Conservation (phyloP, 1,284 basidiomycete species). For the Naganishia sp. region DNA sequence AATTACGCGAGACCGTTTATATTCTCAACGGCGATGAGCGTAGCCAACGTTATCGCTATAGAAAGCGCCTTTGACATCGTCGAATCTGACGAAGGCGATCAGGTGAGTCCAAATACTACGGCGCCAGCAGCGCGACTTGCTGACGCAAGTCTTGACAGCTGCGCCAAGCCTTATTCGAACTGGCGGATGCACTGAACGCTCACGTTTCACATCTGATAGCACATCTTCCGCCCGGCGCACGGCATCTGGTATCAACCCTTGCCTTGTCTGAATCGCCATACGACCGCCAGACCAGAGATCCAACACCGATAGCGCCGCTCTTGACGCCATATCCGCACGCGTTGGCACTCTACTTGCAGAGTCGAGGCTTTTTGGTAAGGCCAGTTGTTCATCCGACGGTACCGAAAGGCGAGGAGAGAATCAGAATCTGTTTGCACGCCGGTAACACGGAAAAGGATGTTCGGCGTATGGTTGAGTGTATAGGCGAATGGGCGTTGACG, state of each 20-base stretch:
- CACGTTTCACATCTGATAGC: background rate
- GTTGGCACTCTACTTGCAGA: slow-evolving; percentile 46
- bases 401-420: slow-evolving; percentile 49
- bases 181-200: slow-evolving; percentile 30
- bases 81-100: slow-evolving; percentile 65
- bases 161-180: slow-evolving; percentile 36
- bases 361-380: slow-evolving; percentile 47
- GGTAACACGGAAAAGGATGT: slow-evolving; percentile 41
- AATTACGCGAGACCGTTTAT: slow-evolving; percentile 92
- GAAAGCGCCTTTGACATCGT: slow-evolving; percentile 78
- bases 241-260: slow-evolving; percentile 35
- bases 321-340: slow-evolving; percentile 69
- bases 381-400: slow-evolving; percentile 54
- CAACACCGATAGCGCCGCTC: slow-evolving; percentile 78
- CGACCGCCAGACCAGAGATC: slow-evolving; percentile 29
- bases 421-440: slow-evolving; percentile 50
- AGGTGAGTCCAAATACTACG: slow-evolving; percentile 50
- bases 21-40: slow-evolving; percentile 79
- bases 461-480: slow-evolving; percentile 37
- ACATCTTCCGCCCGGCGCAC: slow-evolving; percentile 30
- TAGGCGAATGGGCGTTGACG: slow-evolving; percentile 42
- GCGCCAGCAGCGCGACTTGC: slow-evolving; percentile 38
- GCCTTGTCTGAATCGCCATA: slow-evolving; percentile 38
- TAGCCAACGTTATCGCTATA: slow-evolving; percentile 71
- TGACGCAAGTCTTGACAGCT: slow-evolving; percentile 34